Evolutionary conservation across 1,139 yeast genomes (phyloP), one percentile per base, ranked within the genome.

Genomic region (Suhomyces atakaporum): DNA sequence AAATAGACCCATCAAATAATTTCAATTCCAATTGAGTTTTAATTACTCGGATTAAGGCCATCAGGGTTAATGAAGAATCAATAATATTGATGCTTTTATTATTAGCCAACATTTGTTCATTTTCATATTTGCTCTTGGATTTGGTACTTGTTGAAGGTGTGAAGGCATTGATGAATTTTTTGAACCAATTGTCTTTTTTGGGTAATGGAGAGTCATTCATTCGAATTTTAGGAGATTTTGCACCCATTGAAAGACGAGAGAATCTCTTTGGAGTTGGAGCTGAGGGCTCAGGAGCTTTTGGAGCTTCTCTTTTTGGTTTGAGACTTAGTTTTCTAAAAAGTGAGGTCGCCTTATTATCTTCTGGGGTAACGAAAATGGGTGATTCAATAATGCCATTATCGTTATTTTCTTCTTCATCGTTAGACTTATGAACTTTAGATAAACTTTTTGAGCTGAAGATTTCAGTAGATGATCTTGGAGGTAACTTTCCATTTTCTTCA

Each of bases 1-100:
- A 54, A 6, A 77, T 62, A 2, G 79, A 63, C 0, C 81, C 81
- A 53, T 77, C 81, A 39, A 74, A 64, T 36, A 64, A 60, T 48
- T 75, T 74, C 51, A 75, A 57, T 46, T 69, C 71, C 35, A 77
- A 53, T 18, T 76, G 73, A 29, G 63, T 62, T 40, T 56, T 60
- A 37, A 71, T 60, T 9, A 68, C 58, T 31, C 66, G 49, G 39
- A 63, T 53, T 31, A 70, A 56, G 21, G 65, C 66, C 6, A 39
- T 37, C 3, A 72, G 53, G 5, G 51, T 45, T 23, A 69, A 51
- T 6, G 49, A 38, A 1, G 74, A 62, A 40, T 69, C 72, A 25
- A 71, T 55, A 11, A 66, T 60, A 21, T 53, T 53, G 12, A 66
- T 53, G 43, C 63, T 60, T 36, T 54, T 56, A 19, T 43, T 36